A percentile compares a stretch with the other conserved stretches of the same genome.
These are phyloP conservation scores for Colletotrichum costaricense DNA, from an alignment of 2,329 filamentous ascomycete genomes.

Conservation along the genomic window DNA sequence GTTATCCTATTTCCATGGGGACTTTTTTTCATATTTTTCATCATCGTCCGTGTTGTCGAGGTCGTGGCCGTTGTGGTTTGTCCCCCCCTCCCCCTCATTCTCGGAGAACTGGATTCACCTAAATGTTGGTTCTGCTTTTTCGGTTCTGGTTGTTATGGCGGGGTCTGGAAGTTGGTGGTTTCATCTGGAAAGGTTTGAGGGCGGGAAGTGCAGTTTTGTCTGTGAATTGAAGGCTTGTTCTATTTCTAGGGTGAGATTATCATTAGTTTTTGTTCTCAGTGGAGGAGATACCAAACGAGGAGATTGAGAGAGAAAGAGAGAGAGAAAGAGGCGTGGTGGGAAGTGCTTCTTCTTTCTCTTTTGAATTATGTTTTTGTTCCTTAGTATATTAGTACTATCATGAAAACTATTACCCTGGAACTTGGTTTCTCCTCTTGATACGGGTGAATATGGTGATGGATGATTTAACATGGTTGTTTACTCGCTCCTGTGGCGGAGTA, in stretches of 20 bases:
- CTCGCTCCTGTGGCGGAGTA: too few relatives aligned
- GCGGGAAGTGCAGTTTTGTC: background rate
- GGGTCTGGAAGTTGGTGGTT: background rate
- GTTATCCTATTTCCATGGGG: background rate
- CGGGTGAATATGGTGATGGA: too few relatives aligned
- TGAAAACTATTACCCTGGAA: too few relatives aligned
- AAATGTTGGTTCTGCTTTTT: background rate
- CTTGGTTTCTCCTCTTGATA: too few relatives aligned
- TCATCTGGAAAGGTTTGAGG: too few relatives aligned
- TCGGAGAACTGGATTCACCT: background rate
- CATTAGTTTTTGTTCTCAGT: background rate
- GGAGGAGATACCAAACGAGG: slow-evolving; percentile 35
- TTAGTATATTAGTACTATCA: too few relatives aligned
- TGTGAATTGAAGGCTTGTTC: background rate
- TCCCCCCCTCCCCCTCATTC: too few relatives aligned
- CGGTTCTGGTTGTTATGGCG: background rate
- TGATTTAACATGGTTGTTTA: too few relatives aligned
- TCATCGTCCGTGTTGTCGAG: background rate
- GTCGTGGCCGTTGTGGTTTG: too few relatives aligned
- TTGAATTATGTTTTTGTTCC: too few relatives aligned
- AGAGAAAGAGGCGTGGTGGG: too few relatives aligned
- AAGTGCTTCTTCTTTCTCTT: too few relatives aligned
- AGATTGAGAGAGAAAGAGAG: background rate
- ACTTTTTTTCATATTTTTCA: background rate
- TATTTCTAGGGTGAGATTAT: background rate